Evolutionary conservation across 2,329 filamentous ascomycete species (phyloP), one percentile per base, ranked within the genome.

Genomic region (Colletotrichum agaves): DNA sequence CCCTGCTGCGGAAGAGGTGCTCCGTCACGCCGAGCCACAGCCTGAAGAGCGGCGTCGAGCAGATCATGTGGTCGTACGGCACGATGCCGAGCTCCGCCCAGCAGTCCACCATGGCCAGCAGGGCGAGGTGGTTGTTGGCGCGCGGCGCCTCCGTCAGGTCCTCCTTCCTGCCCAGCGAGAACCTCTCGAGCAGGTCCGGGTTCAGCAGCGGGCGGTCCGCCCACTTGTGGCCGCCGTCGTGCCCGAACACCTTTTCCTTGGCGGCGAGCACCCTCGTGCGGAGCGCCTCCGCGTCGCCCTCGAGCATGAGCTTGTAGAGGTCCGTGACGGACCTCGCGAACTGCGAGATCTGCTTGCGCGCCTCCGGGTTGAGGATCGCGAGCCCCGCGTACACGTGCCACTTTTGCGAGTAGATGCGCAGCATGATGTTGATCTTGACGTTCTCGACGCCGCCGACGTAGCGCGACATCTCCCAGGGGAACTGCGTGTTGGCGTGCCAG

Each of bases 41-140:
- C 57, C 96, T 92, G 84, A 99, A 99, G 52, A 98, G 88, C 82
- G 96, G 96, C 43, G 96, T 99, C 61, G 94, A 97, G 83, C 96
- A 99, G 73, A 99, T 97, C 94, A 99, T 99, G 83, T 99, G 97
- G 80, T 99, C 95, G 79, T 99, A 99, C 0, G 96, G 96, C 53
- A 97, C 92, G 74, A 98, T 99, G 37, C 90, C 92, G 50, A 98
- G 86, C 72, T 93, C 93, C 76, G 93, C 96, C 96, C 96, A 99
- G 81, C 95, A 98, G 82, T 99, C 96, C 47, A 98, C 97, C 88
- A 99, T 99, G 52, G 94, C 96, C 49, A 99, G 86, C 64, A 99
- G 85, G 77, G 91, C 94, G 33, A 99, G 86, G 79, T 99, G 97
- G 77, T 96, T 99, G 81, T 99, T 99, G 60, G 91, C 93, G 19